Evolutionary conservation across 306 rosid species (phyloP), one percentile per base, ranked within the genome.

Genomic region (Myrica gale): DNA sequence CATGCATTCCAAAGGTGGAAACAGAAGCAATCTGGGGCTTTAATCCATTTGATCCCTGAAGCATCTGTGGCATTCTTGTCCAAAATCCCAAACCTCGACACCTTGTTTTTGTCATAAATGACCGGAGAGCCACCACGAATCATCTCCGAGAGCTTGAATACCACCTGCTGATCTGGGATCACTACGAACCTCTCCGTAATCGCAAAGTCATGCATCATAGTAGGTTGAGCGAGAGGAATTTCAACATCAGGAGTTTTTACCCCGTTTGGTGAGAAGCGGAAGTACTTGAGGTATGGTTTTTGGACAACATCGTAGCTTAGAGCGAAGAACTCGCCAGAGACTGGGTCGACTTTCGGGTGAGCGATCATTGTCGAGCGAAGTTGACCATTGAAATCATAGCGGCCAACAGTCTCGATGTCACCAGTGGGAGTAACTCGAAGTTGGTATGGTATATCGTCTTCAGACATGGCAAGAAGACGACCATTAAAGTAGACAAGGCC

Each of bases 341-440:
- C 78, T 0, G 98, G 97, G 73, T 94, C 98, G 4, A 94, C 76
- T n/a, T 94, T 94, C 0, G 98, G 98, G 53, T 94, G 98, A 0
- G 98, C 98, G 11, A 94, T 94, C 98, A 94, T 94, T 41, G 98
- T 86, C 7, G 90, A 82, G 0, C 80, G 71, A 0, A 90, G 76
- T 47, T 94, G 94, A 0, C 26, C 26, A 23, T 23, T 23, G 26
- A 23, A 23, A 23, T 23, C 26, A 23, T 23, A 23, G 26, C 26
- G 83, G 21, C 92, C 91, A 12, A 78, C 89, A 9, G 98, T 94
- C 16, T 87, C 82, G 26, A 94, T 63, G 71, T 94, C 98, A 0
- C 96, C 98, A 48, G 85, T 50, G 23, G 88, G 67, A 0, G 93
- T 85, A 17, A 94, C 45, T 5, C 77, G 74, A 0, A 94, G 78